Evolutionary conservation across 495 filamentous ascomycete genomes (phyloP).

Genomic region (Penicillium canescens): DNA sequence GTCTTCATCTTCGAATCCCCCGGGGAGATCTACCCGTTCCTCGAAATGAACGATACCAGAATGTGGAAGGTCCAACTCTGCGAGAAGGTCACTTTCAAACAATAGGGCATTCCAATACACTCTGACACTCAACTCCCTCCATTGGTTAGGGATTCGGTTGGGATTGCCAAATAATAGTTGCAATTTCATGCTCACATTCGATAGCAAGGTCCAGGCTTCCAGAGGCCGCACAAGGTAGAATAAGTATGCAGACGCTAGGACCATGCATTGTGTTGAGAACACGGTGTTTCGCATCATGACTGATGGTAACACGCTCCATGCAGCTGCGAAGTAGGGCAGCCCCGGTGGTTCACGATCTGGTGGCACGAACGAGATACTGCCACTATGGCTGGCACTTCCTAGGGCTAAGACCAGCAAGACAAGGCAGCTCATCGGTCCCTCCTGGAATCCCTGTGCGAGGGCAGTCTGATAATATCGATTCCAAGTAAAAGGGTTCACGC

Average conservation of each 20-base stretch:
- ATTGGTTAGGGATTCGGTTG: slow-evolving; percentile 64
- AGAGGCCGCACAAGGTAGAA: slow-evolving; percentile 80
- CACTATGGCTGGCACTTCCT: slow-evolving; percentile 66
- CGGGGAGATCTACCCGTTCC: slow-evolving; percentile 74
- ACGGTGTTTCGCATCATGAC: slow-evolving; percentile 80
- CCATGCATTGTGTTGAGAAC: slow-evolving; percentile 73
- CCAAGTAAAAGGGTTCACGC: slow-evolving; percentile 83
- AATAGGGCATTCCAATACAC: slow-evolving; percentile 84
- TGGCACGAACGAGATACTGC: slow-evolving; percentile 72
- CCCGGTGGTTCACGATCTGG: slow-evolving; percentile 72
- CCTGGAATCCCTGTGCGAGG: slow-evolving; percentile 68
- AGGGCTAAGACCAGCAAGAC: slow-evolving; percentile 79
- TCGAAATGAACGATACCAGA: slow-evolving; percentile 80
- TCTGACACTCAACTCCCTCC: slow-evolving; percentile 69
- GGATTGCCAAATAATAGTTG: slow-evolving; percentile 73
- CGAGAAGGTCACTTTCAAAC: slow-evolving; percentile 78
- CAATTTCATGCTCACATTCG: slow-evolving; percentile 76
- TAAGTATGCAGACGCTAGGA: slow-evolving; percentile 75
- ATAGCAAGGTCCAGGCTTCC: slow-evolving; percentile 79
- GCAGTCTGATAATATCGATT: slow-evolving; percentile 71
- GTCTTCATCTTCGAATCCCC: slow-evolving; percentile 65
- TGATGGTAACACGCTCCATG: slow-evolving; percentile 73
- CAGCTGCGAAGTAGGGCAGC: slow-evolving; percentile 77
- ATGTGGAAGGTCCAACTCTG: slow-evolving; percentile 78
- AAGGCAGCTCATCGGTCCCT: slow-evolving; percentile 79